Conservation (phyloP, 116 monocot genomes). For the Dioscorea cayenensis region DNA sequence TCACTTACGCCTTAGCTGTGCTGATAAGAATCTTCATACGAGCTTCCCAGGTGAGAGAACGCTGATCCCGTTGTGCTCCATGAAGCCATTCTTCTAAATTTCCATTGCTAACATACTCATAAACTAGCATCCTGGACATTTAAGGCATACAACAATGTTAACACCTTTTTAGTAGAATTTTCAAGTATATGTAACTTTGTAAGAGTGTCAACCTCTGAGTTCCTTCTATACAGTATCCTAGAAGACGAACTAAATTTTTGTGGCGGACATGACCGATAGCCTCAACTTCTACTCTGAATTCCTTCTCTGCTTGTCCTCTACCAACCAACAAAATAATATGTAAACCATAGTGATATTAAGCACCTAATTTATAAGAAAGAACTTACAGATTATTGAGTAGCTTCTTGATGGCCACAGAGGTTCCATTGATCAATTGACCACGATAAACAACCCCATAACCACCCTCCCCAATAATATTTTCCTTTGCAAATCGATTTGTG, state of each 20-base stretch:
- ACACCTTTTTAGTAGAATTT: too few relatives aligned
- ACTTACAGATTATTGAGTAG: conserved; percentile 85
- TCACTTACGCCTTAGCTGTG: conserved; percentile 82
- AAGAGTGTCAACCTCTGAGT: conserved; percentile 61
- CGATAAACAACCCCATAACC: conserved; percentile 85
- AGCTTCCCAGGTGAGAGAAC: conserved; percentile 80
- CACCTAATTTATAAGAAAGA: background rate
- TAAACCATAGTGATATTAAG: background rate
- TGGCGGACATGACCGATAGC: conserved; percentile 97
- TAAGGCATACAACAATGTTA: too few relatives aligned
- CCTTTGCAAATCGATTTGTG: conserved; percentile 71
- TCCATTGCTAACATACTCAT: conserved; percentile 93
- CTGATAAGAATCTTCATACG: conserved; percentile 80
- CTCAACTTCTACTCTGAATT: conserved; percentile 94
- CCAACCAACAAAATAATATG: conserved; percentile 1
- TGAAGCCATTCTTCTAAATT: conserved; percentile 98
- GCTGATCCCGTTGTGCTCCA: conserved; percentile 59
- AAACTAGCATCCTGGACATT: conserved; percentile 21
- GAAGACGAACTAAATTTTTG: conserved; percentile 84
- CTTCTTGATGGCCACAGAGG: conserved; percentile 72
- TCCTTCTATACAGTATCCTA: conserved; percentile 93
- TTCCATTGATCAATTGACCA: conserved; percentile 65
- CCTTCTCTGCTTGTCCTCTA: conserved; percentile 91
- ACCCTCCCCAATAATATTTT: conserved; percentile 79
- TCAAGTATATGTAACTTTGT: too few relatives aligned